Evolutionary conservation across 371 early-diverging fungal species (phyloP).

Genomic region (Mucor sp.): DNA sequence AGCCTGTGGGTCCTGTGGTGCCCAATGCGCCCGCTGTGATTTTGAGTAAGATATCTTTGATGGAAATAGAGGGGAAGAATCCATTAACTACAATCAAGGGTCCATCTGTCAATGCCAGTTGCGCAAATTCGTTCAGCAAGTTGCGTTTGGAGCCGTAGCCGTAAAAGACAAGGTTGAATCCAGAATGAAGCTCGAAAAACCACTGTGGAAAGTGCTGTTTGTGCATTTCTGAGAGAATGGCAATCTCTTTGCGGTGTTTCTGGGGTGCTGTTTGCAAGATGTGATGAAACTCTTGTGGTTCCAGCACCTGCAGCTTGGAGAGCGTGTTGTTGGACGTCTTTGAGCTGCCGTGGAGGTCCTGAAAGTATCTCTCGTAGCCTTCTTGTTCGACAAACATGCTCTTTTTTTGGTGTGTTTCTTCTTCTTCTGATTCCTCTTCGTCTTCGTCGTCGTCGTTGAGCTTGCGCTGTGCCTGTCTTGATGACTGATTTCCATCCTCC

Average conservation of each 20-base stretch:
- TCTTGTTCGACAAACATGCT: constrained; percentile 41
- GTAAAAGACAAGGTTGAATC: constrained; percentile 85
- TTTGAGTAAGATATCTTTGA: constrained; percentile 72
- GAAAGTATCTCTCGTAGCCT: constrained; percentile 76
- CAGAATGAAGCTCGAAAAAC: constrained; percentile 75
- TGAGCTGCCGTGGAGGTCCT: constrained; percentile 58
- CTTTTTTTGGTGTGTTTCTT: constrained; percentile 26
- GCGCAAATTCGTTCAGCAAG: constrained; percentile 74
- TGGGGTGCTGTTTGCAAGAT: constrained; percentile 48
- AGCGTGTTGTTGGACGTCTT: constrained; percentile 88
- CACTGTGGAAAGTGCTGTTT: constrained; percentile 77
- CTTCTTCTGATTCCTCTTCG: constrained; percentile 26
- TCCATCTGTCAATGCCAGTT: constrained; percentile 52
- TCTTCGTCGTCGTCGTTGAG: constrained; percentile 33
- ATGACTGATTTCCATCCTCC: constrained; percentile 5
- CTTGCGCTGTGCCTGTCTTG: constrained; percentile 7
- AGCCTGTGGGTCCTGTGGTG: constrained; percentile 36
- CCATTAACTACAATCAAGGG: constrained; percentile 85
- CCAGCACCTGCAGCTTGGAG: constrained; percentile 68
- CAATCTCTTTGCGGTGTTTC: constrained; percentile 65
- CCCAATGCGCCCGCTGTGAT: constrained; percentile 53
- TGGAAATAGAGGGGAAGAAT: constrained; percentile 74
- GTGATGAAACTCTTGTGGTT: constrained; percentile 63
- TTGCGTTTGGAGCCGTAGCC: constrained; percentile 90
- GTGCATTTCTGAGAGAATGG: constrained; percentile 57